Conservation (phyloP, 2,329 filamentous ascomycete species). For the Alternaria postmessia region DNA sequence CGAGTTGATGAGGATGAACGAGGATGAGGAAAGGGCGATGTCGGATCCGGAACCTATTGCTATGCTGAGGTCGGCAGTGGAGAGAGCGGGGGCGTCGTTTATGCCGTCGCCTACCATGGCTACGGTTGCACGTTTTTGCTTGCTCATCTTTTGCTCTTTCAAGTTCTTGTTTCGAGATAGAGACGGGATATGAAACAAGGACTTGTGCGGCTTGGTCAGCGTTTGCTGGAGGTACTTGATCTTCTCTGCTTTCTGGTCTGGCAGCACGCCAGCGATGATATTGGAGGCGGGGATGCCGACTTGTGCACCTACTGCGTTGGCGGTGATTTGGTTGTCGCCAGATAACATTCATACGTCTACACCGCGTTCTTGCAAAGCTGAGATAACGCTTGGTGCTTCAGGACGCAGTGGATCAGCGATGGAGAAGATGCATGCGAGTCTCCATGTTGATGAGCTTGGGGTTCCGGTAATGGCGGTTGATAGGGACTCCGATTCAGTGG, state of each 20-base stretch:
- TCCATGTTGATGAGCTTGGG: slow-evolving; percentile 33
- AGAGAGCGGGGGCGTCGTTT: slow-evolving; percentile 83
- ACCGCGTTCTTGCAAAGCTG: slow-evolving; percentile 68
- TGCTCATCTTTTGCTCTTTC: background rate
- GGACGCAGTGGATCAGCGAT: slow-evolving; percentile 82
- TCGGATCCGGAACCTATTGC: slow-evolving; percentile 83
- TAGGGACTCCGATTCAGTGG: slow-evolving; percentile 1
- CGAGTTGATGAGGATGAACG: slow-evolving; percentile 80
- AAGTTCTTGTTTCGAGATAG: background rate
- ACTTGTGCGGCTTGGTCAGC: slow-evolving; percentile 32
- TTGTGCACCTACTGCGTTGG: slow-evolving; percentile 76
- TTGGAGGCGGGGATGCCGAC: slow-evolving; percentile 77
- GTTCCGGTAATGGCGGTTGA: slow-evolving; percentile 2
- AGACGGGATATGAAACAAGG: slow-evolving; percentile 27
- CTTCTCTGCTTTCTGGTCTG: slow-evolving; percentile 80
- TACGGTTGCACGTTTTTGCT: slow-evolving; percentile 63
- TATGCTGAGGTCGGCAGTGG: slow-evolving; percentile 82
- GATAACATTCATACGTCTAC: slow-evolving; percentile 91
- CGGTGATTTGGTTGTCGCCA: slow-evolving; percentile 88
- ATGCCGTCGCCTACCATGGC: slow-evolving; percentile 89
- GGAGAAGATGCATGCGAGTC: slow-evolving; percentile 72
- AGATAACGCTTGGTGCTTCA: slow-evolving; percentile 72
- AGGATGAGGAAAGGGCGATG: slow-evolving; percentile 81
- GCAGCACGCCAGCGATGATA: slow-evolving; percentile 87
- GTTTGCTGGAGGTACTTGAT: slow-evolving; percentile 61